Conservation (phyloP, 2,329 filamentous ascomycete species). For the Pseudovirgaria hyperparasitica region DNA sequence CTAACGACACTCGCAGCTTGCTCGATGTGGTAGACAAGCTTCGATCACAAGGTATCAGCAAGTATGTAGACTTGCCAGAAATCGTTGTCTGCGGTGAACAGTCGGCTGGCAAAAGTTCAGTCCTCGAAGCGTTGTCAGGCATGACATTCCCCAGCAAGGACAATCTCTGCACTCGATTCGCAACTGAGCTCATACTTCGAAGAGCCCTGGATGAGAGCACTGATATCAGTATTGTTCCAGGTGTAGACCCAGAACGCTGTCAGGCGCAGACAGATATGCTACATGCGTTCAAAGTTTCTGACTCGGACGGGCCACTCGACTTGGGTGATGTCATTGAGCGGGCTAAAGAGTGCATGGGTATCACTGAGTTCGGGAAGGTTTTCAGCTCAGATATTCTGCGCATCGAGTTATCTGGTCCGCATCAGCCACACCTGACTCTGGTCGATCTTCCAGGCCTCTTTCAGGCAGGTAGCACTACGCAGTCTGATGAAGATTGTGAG, state of each 20-base stretch:
- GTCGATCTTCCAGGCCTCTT: slow-evolving; percentile 28
- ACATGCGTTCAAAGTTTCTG: too few species aligned
- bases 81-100: slow-evolving; percentile 19
- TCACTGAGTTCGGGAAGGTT: slow-evolving; percentile 5
- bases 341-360: slow-evolving; percentile 40
- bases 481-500: slow-evolving; percentile 20
- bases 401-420: slow-evolving; percentile 12
- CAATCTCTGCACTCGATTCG: slow-evolving; percentile 46
- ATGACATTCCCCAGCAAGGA: slow-evolving; percentile 45
- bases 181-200: slow-evolving; percentile 46
- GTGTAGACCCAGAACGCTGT: slow-evolving; percentile 6
- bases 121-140: slow-evolving; percentile 29
- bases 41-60: slow-evolving; percentile 10
- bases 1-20: too few species aligned
- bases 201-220: slow-evolving; percentile 24
- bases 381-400: slow-evolving; percentile 15
- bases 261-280: slow-evolving; percentile 8
- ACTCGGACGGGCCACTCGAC: too few species aligned
- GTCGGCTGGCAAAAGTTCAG: slow-evolving; percentile 17
- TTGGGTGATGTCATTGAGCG: slow-evolving; percentile 35
- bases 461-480: slow-evolving; percentile 14
- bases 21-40: slow-evolving; percentile 43
- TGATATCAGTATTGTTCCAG: slow-evolving; percentile 29
- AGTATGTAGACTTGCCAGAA: slow-evolving; percentile 16
- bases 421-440: slow-evolving; percentile 14